These are phyloP conservation scores for Cryphonectria naterciae DNA, from an alignment of 2,329 filamentous ascomycete species.

Conservation along the genomic window DNA sequence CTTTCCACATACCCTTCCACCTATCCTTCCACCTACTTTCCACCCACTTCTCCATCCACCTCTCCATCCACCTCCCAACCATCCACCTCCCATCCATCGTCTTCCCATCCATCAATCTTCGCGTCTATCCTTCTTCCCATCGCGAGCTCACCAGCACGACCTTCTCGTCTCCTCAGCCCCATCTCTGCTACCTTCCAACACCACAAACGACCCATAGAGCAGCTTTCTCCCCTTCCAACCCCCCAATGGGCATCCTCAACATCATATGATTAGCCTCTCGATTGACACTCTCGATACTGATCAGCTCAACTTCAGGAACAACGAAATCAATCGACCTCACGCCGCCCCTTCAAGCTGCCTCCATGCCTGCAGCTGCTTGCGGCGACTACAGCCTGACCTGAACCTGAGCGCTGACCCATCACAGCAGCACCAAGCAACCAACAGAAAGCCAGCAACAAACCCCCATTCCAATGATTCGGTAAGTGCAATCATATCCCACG, in stretches of 20 bases:
- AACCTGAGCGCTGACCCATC: slow-evolving; percentile 1
- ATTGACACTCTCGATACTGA: neutral
- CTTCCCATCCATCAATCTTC: no score
- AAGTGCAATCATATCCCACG: neutral
- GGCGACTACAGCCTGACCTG: neutral
- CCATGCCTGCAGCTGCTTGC: neutral
- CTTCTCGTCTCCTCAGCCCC: neutral
- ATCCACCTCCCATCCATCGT: no score
- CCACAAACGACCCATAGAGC: neutral
- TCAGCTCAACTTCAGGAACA: neutral
- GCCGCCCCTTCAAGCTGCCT: neutral
- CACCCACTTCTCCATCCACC: no score
- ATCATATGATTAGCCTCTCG: neutral
- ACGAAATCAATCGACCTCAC: neutral
- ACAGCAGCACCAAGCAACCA: neutral
- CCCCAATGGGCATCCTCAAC: neutral
- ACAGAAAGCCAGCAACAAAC: neutral
- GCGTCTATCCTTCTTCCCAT: neutral
- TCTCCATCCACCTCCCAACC: no score
- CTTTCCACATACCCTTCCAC: no score
- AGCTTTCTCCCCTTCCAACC: neutral
- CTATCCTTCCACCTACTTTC: no score
- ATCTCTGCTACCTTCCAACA: neutral
- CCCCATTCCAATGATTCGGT: neutral
- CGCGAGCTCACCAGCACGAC: neutral